Conservation (phyloP, 768 basidiomycete genomes). For the Mrakia hoshinonis region DNA sequence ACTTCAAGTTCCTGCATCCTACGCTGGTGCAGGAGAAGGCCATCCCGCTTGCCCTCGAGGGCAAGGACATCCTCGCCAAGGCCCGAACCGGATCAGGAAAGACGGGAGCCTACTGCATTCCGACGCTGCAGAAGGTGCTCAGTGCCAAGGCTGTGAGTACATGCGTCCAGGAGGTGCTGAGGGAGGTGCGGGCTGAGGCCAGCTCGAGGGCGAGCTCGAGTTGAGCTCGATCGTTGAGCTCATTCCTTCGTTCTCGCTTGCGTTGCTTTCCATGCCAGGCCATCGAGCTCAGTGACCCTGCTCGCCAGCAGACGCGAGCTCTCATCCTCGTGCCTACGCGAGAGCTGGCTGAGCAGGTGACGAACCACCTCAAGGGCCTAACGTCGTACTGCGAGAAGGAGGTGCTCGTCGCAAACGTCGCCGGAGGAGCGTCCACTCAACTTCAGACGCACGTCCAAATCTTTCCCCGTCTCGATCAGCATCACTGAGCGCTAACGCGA, state of each 20-base stretch:
- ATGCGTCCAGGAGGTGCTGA: not conserved
- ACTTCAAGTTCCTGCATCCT: conserved; percentile 78
- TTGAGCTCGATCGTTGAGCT: not conserved
- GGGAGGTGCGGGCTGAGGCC: not conserved
- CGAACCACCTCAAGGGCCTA: conserved; percentile 56
- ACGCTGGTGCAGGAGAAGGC: conserved; percentile 86
- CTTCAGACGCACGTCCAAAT: conserved; percentile 42
- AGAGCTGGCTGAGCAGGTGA: conserved; percentile 86
- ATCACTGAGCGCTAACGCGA: not conserved
- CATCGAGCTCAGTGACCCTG: conserved; percentile 24
- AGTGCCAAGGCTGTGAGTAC: conserved; percentile 61
- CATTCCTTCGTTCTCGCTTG: not conserved
- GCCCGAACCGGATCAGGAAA: conserved; percentile 96
- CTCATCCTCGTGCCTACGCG: conserved; percentile 60
- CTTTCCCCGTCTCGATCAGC: not conserved
- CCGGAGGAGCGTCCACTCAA: conserved; percentile 60
- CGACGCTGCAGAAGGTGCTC: conserved; percentile 78
- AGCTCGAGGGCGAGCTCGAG: not conserved
- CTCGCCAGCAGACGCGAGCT: conserved; percentile 51
- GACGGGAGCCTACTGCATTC: conserved; percentile 90
- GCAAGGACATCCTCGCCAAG: conserved; percentile 76
- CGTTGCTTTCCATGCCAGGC: conserved; percentile 5
- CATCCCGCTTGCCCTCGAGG: conserved; percentile 82
- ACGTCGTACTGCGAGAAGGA: conserved; percentile 71
- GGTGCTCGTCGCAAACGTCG: conserved; percentile 63